These are phyloP conservation scores for Cenchrus purpureus DNA, from an alignment of 176 grass and related monocot species.

Conservation along the genomic window DNA sequence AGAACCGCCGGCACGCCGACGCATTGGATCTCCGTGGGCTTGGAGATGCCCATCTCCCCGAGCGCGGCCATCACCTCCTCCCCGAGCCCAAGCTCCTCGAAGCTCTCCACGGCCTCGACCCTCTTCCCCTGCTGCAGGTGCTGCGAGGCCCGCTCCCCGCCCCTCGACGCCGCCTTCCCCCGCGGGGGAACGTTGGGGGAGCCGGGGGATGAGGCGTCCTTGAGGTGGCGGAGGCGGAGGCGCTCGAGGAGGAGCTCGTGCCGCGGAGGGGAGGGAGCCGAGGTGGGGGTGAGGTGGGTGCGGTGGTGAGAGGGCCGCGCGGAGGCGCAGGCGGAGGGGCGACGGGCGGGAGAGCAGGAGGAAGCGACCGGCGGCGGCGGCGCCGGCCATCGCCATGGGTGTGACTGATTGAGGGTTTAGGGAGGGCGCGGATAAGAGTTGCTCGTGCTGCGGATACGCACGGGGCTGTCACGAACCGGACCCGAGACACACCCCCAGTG, in stretches of 20 bases:
- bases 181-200: constrained; percentile 4
- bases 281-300: constrained; percentile 20
- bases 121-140: constrained; percentile 35
- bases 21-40: constrained; percentile 92
- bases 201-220: constrained; percentile 44
- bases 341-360: constrained; percentile 59
- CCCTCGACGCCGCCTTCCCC: constrained; percentile 17
- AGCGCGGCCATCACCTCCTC: constrained; percentile 67
- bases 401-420: constrained; percentile 41
- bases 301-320: constrained; percentile 44
- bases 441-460: no score
- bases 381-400: constrained; percentile 52
- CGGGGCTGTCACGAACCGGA: no score
- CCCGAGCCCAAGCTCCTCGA: constrained; percentile 72
- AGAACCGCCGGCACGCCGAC: constrained; percentile 75
- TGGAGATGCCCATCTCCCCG: constrained; percentile 74
- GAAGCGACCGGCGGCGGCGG: constrained; percentile 51
- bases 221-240: constrained; percentile 82
- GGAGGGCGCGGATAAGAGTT: constrained; percentile 28
- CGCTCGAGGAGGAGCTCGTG: constrained; percentile 88
- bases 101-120: constrained; percentile 47
- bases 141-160: constrained; percentile 33
- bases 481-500: no score
- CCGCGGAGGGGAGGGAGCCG: constrained; percentile 42
- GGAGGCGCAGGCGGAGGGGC: constrained; percentile 46